phyloP scores from a whole-genome alignment of 768 basidiomycete genomes.

The Holtermannia corniformis region DNA sequence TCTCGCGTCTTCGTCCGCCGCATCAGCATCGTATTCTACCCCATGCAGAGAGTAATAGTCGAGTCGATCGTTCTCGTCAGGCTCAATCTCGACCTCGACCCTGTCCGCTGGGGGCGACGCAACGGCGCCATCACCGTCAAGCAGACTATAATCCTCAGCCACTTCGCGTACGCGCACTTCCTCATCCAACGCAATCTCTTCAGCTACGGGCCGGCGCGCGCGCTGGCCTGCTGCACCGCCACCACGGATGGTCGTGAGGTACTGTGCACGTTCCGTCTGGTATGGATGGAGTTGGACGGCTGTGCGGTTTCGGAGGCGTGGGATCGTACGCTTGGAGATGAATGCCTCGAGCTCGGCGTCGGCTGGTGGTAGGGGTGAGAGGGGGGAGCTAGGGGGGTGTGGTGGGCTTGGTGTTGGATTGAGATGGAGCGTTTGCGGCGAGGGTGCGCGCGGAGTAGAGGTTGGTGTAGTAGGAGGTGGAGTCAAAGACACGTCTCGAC shows the following conservation, averaged over 20 bases:
- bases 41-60: constrained; percentile 26
- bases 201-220: constrained; percentile 21
- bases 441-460: no score
- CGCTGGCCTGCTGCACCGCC: constrained; percentile 30
- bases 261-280: constrained; percentile 32
- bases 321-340: constrained; percentile 10
- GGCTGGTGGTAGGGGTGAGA: constrained; percentile 5
- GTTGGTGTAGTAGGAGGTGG: no score
- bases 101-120: constrained; percentile 4
- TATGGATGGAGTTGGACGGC: constrained; percentile 39
- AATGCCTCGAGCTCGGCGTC: constrained; percentile 24
- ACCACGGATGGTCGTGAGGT: constrained; percentile 30
- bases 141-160: constrained; percentile 5
- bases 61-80: constrained; percentile 23
- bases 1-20: constrained; percentile 10
- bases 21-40: no score
- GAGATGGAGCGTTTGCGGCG: no score
- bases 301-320: constrained; percentile 36
- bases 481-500: no score
- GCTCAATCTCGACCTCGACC: constrained; percentile 15
- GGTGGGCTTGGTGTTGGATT: neutral
- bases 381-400: neutral
- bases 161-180: constrained; percentile 4
- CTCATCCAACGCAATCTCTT: constrained; percentile 12
- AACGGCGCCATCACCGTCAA: neutral